A percentile compares a stretch with the other conserved stretches of the same genome.
These are phyloP conservation scores for Gossypium davidsonii DNA, from an alignment of 441 rosid species.

Conservation along the genomic window DNA sequence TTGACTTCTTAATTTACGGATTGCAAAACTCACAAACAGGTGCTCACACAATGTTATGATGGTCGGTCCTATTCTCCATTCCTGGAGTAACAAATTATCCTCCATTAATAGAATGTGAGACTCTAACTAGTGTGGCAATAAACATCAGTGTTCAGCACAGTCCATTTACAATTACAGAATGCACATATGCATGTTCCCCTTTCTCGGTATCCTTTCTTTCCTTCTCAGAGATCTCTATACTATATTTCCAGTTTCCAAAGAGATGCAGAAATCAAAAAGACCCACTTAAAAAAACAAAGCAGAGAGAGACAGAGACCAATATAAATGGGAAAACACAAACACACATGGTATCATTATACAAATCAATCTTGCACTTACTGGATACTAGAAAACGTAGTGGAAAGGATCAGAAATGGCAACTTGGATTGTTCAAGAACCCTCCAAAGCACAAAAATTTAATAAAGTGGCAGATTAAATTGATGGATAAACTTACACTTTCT, in stretches of 20 bases:
- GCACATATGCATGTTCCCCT: neutral
- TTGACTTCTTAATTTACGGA: slow-evolving; percentile 61
- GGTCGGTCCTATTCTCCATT: slow-evolving; percentile 86
- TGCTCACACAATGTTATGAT: slow-evolving; percentile 77
- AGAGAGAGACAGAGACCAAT: neutral
- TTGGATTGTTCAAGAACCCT: neutral
- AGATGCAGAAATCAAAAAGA: neutral
- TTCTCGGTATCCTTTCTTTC: neutral
- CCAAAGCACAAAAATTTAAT: neutral
- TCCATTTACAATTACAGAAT: neutral
- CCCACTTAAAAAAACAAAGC: neutral
- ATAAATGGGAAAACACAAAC: neutral
- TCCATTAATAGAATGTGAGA: neutral
- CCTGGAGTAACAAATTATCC: slow-evolving; percentile 33
- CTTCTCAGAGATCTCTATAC: neutral
- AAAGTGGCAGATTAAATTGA: neutral
- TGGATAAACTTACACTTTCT: slow-evolving; percentile 49
- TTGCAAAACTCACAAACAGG: slow-evolving; percentile 85
- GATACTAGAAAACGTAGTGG: neutral
- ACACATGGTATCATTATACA: neutral
- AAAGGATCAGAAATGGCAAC: neutral
- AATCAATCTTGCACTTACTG: neutral
- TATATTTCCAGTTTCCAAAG: neutral
- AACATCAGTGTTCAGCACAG: neutral
- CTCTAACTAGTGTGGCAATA: neutral